Conservation (phyloP, 257 asterid species). For the Capsicum chinense region DNA sequence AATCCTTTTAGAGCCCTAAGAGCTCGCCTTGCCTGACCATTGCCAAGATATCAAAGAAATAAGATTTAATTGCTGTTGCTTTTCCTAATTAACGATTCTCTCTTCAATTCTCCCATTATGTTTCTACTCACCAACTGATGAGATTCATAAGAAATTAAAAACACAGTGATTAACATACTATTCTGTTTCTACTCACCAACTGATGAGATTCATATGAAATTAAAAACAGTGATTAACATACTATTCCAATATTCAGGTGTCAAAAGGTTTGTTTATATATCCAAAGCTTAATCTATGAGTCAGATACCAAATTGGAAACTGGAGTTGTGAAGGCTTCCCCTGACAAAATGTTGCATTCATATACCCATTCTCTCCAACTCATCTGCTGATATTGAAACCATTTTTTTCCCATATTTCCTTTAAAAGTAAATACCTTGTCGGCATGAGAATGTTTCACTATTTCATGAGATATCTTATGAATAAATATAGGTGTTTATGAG, state of each 20-base stretch:
- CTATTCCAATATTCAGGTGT: neutral
- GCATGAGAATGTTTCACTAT: too few species aligned
- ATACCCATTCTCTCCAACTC: neutral
- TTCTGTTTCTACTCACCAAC: neutral
- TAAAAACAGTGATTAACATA: neutral
- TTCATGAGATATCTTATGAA: too few species aligned
- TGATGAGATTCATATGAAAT: slow-evolving; percentile 4
- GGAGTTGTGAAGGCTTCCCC: slow-evolving; percentile 12
- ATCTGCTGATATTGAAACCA: neutral
- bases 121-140: slow-evolving; percentile 2
- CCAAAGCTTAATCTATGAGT: slow-evolving; percentile 8
- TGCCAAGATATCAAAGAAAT: slow-evolving; percentile 27
- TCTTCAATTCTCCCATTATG: neutral
- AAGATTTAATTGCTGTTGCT: neutral
- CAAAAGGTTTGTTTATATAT: neutral
- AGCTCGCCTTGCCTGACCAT: slow-evolving; percentile 91
- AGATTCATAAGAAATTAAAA: slow-evolving; percentile 14
- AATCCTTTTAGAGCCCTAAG: slow-evolving; percentile 94
- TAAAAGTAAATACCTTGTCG: too few species aligned
- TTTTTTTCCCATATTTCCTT: neutral
- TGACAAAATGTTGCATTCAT: neutral
- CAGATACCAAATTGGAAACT: slow-evolving; percentile 12
- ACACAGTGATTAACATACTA: neutral
- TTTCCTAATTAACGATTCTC: slow-evolving; percentile 5
- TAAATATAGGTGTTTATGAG: too few species aligned